Base-by-base conservation (phyloP, 129 eudicot genomes). In the Apium graveolens region DNA sequence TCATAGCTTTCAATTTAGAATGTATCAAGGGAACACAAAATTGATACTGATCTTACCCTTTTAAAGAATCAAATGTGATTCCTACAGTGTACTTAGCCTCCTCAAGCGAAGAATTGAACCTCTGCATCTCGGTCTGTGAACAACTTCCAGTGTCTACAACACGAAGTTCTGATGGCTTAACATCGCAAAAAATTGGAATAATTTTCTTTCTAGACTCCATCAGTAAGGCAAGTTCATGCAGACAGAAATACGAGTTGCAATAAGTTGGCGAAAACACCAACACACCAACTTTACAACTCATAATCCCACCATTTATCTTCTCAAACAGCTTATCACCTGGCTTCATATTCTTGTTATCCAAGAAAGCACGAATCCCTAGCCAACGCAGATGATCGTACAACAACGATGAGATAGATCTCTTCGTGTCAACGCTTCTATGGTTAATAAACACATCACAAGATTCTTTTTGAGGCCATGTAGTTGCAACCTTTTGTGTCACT, bases 311-410 rank as follows among this genome's bases (percentile, higher is more conserved):
- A 69, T 88, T 90, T 26, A 92, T 92, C 48, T 90, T 81, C 10
- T 84, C 93, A 78, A 88, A 92, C 76, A 92, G 83, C 80, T 88
- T 88, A 76, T 92, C 97, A 0, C 96, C 97, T 0, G 97, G 97
- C 49, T 87, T 87, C 97, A 92, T 89, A 76, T 78, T 87, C 83
- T 92, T 92, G 90, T 87, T 89, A 89, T 92, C 97, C 82, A 92
- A 84, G 80, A 92, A 92, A 2, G 95, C 81, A 4, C 83, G 81
- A 44, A 89, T 60, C 71, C 88, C 83, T 6, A 88, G 85, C 70
- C 89, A 68, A 24, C 57, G 16, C 3, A 92, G 87, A 46, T 92
- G 89, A 35, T 89, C 86, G 44, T 83, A 89, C 4, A 92, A 74
- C 82, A 92, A 87, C 2, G 95, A 85, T 0, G 95, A 94, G 4